Base-by-base conservation (phyloP, 176 grass and related monocot species). In the Zoysia japonica region DNA sequence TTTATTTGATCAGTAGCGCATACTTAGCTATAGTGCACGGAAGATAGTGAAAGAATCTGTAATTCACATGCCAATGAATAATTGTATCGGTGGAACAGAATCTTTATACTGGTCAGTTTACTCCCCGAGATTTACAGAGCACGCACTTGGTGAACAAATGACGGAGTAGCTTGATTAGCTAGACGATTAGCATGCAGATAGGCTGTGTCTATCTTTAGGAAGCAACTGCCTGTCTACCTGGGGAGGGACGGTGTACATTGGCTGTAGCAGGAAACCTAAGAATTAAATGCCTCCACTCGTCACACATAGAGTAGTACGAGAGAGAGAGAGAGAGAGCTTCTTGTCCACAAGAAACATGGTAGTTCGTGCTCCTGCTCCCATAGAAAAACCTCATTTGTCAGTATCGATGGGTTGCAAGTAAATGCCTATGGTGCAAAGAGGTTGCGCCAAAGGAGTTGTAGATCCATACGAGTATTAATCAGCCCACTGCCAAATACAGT, bases 231-330 rank as follows among this genome's bases (percentile, higher is more conserved):
- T 80, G 69, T 86, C 79, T n/a, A 83, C 55, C 39, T 19, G 44
- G 7, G 28, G 75, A n/a, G 75, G 61, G 70, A 52, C 60, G 65
- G 61, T 70, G 62, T 71, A 80, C 56, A 77, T 60, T 76, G 59
- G 78, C 70, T 80, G 65, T 42, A 72, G 47, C 65, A 85, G 89
- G 74, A 84, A 85, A 63, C 68, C 60, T 85, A 75, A 82, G 83
- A 68, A 78, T 80, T 80, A n/a, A 92, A 87, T 84, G 83, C 75
- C 20, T 50, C 71, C 90, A 69, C 59, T 87, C 80, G 76, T 87
- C 79, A 87, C 48, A 48, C 71, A 80, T 47, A 40, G 47, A 69
- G 42, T 10, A 2, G 11, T 5, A 0, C n/a, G 54, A 57, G 52
- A 75, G 56, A 28, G 28, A 28, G 73, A 62, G 70, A 68, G 20